Evolutionary conservation across 2,329 filamentous ascomycete genomes (phyloP), one percentile per base, ranked within the genome.

Genomic region (Verticillium isaacii): DNA sequence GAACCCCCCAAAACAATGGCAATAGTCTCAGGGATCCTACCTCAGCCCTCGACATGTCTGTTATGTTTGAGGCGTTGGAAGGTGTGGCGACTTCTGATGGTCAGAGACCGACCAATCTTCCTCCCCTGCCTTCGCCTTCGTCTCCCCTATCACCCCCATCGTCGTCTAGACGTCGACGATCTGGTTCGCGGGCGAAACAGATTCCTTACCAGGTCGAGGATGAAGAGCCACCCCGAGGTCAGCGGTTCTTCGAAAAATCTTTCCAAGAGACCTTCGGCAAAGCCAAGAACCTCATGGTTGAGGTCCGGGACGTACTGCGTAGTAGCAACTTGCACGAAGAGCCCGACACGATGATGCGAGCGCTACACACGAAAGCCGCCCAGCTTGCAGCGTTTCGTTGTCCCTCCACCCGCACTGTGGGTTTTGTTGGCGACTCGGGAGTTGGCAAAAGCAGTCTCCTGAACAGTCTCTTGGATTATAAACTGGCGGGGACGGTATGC

Each of bases 401-500:
- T 32, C 75, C 75, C 0, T 70, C 75, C 0, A 76, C 71, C 2
- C 70, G 78, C 17, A 78, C 68, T 3, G 77, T 83, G 0, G 80
- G 78, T 0, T 75, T 82, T 45, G 77, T 82, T 0, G 80, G 80
- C 0, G 80, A 81, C 63, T 80, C 80, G 14, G 80, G 80, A 3
- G 78, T 75, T 37, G 77, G 80, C 0, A 82, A 82, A 69, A 82
- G 79, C 61, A 82, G 80, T 62, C 67, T 82, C 3, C 69, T 83
- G 17, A 83, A 82, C 65, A 81, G 78, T 0, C 70, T 83, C 1
- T 69, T 83, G 3, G 80, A 83, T 58, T 70, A 58, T 0, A 58
- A 65, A 1, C 69, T 83, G 1, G 78, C 79, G 0, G 72, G 76
- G 63, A 71, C 78, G 2, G 80, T 82, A 69, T 73, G 78, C 67